Base-by-base conservation (phyloP, 495 filamentous ascomycete genomes). In the Xylaria nigripes region DNA sequence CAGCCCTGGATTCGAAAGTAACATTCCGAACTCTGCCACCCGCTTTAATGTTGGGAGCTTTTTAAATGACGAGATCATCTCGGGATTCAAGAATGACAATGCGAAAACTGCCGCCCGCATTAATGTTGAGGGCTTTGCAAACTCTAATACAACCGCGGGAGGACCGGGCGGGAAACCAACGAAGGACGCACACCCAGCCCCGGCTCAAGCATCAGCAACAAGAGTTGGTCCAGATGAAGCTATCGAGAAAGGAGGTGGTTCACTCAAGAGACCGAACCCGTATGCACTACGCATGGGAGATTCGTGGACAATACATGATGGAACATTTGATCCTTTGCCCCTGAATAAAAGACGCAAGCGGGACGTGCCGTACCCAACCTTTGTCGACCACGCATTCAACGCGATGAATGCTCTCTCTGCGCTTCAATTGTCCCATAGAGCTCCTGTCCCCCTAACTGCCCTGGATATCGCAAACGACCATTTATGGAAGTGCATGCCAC, bases 221-320 rank as follows among this genome's bases (percentile, higher is more conserved):
- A n/a, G 18, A 2, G 21, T 3, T 5, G 3, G 3, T 6, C 21
- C 43, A 23, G 23, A 4, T 16, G 22, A 25, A 24, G 2, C 6
- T 12, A 45, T 16, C 19, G 13, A 45, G 7, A 15, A 13, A 45
- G 43, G 4, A n/a, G 9, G 3, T 45, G 12, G 2, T 3, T 2
- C 21, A 10, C 6, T 13, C 8, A 48, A 48, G 32, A 48, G 32
- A 15, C 34, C 44, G 27, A 0, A 48, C 0, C 46, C 55, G 1
- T 64, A 60, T 21, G 2, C 24, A 6, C 2, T 66, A 9, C 61
- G 56, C 13, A 48, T 64, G 45, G 46, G 43, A 2, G 24, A 49
- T 12, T 54, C 56, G 1, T 66, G 63, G 63, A 64, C 58, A 4
- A 6, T 66, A 10, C 54, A 51, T 30, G 63, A 66, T 41, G 58